phyloP scores from a whole-genome alignment of 345 rosid genomes.

The Populus davidiana region DNA sequence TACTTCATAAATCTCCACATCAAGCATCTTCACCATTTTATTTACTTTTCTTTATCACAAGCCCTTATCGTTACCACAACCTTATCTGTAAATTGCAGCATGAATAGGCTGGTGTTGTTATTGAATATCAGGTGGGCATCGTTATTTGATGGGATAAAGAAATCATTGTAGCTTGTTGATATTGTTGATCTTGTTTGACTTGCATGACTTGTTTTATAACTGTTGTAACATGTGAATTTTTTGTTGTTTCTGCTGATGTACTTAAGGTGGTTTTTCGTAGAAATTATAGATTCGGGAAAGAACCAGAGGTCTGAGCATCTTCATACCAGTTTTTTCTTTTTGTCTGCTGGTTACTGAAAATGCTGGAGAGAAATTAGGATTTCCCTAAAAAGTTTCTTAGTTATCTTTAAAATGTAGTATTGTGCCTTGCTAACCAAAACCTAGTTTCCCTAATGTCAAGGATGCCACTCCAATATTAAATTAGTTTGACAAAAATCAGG shows the following conservation, averaged over 20 bases:
- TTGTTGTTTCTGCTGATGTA: neutral
- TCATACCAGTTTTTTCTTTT: neutral
- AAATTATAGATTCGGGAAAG: neutral
- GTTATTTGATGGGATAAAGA: neutral
- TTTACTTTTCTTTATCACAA: neutral
- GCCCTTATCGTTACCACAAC: neutral
- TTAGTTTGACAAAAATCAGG: neutral
- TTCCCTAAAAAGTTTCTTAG: neutral
- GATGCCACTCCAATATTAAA: neutral
- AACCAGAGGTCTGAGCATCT: neutral
- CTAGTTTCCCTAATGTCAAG: neutral
- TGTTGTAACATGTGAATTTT: neutral
- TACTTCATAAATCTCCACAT: neutral
- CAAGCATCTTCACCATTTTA: neutral
- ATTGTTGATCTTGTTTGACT: neutral
- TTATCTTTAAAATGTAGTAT: neutral
- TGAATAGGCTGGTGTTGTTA: neutral
- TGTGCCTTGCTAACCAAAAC: neutral
- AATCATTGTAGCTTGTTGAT: neutral
- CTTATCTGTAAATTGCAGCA: neutral
- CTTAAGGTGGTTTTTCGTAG: neutral
- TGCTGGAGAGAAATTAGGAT: neutral
- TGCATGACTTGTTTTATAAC: neutral
- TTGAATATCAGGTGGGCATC: neutral
- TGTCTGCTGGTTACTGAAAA: neutral